Conservation (phyloP, 2,329 filamentous ascomycete species). For the Alternaria atra region DNA sequence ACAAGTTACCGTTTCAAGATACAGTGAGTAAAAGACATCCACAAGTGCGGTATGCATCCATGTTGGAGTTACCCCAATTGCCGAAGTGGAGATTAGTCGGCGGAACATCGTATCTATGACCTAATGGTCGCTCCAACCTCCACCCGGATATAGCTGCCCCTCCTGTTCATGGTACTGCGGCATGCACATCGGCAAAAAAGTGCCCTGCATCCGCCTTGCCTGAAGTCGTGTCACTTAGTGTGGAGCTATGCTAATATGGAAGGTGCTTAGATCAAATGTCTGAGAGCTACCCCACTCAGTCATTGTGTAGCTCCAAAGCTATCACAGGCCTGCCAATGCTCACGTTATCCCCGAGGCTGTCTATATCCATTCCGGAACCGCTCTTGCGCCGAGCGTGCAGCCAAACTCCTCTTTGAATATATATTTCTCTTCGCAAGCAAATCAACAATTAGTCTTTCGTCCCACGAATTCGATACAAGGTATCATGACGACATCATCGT, state of each 20-base stretch:
- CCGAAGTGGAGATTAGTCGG: not conserved
- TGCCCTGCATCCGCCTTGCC: not conserved
- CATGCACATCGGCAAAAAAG: not conserved
- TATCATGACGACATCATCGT: constrained; percentile 46
- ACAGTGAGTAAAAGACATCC: not conserved
- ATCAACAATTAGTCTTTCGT: not conserved
- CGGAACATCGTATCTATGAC: constrained; percentile 2
- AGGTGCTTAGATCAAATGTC: constrained; percentile 1
- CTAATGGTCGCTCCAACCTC: not conserved
- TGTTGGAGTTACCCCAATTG: constrained; percentile 2
- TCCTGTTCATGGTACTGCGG: not conserved
- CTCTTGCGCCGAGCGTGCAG: not conserved
- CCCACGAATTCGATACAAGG: not conserved
- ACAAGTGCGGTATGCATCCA: not conserved
- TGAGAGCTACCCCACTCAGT: constrained; percentile 8
- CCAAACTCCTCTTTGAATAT: not conserved
- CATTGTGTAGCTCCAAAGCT: constrained; percentile 4
- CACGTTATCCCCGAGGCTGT: not conserved
- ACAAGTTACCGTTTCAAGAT: not conserved
- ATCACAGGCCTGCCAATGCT: not conserved
- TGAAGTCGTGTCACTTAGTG: not conserved
- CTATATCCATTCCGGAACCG: not conserved
- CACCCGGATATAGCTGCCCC: not conserved
- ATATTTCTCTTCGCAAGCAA: not conserved
- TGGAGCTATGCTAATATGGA: constrained; percentile 1